Conservation (phyloP, 257 asterid species). For the Orobanche coerulescens region DNA sequence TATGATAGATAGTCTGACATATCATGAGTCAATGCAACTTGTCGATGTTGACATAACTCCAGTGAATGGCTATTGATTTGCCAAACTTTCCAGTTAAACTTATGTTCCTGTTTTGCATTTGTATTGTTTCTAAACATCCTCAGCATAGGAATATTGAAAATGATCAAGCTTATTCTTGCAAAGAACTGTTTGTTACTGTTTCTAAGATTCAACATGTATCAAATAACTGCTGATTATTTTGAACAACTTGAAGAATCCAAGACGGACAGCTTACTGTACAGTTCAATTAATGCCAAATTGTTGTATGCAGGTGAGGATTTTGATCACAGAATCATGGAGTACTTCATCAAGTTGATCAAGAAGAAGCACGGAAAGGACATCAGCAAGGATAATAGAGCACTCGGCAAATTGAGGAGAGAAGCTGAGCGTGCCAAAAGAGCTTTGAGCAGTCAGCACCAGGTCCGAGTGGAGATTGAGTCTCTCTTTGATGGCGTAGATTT, state of each 20-base stretch:
- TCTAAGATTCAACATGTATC: not conserved
- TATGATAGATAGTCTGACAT: no score
- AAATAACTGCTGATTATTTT: not conserved
- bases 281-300: no score
- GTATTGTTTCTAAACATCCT: not conserved
- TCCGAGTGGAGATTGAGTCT: slow-evolving; percentile 94
- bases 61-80: not conserved
- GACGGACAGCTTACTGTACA: no score
- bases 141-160: not conserved
- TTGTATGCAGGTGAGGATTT: slow-evolving; percentile 94
- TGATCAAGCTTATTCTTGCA: not conserved
- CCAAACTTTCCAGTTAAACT: not conserved
- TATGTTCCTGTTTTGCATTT: not conserved
- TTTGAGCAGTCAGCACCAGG: slow-evolving; percentile 94
- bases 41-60: not conserved
- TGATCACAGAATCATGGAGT: slow-evolving; percentile 93
- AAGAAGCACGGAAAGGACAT: slow-evolving; percentile 95
- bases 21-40: no score
- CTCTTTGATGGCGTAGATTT: slow-evolving; percentile 86
- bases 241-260: not conserved
- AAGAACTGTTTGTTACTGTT: not conserved
- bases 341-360: slow-evolving; percentile 91
- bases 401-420: slow-evolving; percentile 92
- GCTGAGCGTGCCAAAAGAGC: slow-evolving; percentile 92
- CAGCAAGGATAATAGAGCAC: slow-evolving; percentile 93